phyloP scores from a whole-genome alignment of 306 rosid genomes.

The Vigna mungo region DNA sequence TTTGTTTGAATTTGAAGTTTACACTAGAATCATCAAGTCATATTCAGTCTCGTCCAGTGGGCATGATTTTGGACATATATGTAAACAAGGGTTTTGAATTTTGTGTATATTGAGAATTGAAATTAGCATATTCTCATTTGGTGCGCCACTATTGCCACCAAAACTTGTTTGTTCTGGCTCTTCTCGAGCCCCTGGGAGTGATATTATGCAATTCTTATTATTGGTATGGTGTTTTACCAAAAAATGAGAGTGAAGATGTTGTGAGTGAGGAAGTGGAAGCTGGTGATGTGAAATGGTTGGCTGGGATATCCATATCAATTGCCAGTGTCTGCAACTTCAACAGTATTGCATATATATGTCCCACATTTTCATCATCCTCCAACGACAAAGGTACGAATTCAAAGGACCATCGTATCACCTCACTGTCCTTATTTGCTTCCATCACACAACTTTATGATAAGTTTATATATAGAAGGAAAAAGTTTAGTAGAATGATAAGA shows the following conservation, averaged over 20 bases:
- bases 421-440: too few relatives aligned
- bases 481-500: too few relatives aligned
- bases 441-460: too few relatives aligned
- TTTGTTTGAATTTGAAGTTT: too few relatives aligned
- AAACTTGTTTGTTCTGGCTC: conserved; percentile 12
- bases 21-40: neutral
- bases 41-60: neutral
- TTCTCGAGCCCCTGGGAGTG: neutral
- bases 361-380: conserved; percentile 22
- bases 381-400: conserved; percentile 14
- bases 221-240: too few relatives aligned
- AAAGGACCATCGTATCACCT: neutral
- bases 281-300: neutral
- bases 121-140: conserved; percentile 15
- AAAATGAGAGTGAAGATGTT: too few relatives aligned
- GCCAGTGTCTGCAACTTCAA: neutral
- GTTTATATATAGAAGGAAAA: too few relatives aligned
- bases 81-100: neutral
- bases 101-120: neutral
- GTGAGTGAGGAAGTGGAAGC: neutral
- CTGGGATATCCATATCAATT: too few relatives aligned
- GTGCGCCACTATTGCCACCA: conserved; percentile 8
- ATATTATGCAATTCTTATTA: too few relatives aligned
- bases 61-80: neutral
- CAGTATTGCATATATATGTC: neutral